Evolutionary conservation across 306 rosid genomes (phyloP), one percentile per base, ranked within the genome.

Genomic region (Vicia villosa): DNA sequence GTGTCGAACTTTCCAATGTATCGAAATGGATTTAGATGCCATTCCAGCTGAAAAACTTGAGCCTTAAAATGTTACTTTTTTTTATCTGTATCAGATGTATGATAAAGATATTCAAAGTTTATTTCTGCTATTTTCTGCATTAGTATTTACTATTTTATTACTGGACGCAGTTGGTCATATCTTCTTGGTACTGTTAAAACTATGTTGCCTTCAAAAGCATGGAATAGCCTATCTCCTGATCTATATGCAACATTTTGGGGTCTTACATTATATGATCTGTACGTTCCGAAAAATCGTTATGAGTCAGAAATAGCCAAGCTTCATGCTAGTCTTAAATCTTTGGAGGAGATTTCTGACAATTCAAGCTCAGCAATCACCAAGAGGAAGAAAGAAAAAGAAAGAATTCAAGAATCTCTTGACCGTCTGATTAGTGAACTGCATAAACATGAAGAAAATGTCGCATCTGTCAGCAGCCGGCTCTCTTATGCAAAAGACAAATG

Each of bases 171-270:
- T 70, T 94, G 99, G 99, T 77, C 86, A 0, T 85, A 79, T 91
- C 96, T 94, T 79, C 96, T 88, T 52, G 87, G 56, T 72, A 86
- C 88, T 26, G 96, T 89, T 4, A 89, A 85, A 82, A 85, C 88
- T 34, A 90, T 94, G 99, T 74, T 94, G 72, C 99, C 99, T 78
- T 66, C 92, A 47, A 94, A 86, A 84, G 92, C 99, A 61, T 94
- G 99, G 99, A 91, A 94, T 68, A 94, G 99, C 79, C 85, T 94
- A 58, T 94, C 99, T 73, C 97, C 99, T 70, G 99, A 91, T 83
- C 97, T 94, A 21, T 94, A 88, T 79, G 85, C 95, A 8, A 88
- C 99, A 22, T 94, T 94, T 77, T 94, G 99, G 99, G 99, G 99
- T 71, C 99, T 94, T 74, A 94, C 97, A 1, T 93, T 94, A 38